phyloP scores from a whole-genome alignment of 116 monocot genomes.

The Papilionanthe hybrid region DNA sequence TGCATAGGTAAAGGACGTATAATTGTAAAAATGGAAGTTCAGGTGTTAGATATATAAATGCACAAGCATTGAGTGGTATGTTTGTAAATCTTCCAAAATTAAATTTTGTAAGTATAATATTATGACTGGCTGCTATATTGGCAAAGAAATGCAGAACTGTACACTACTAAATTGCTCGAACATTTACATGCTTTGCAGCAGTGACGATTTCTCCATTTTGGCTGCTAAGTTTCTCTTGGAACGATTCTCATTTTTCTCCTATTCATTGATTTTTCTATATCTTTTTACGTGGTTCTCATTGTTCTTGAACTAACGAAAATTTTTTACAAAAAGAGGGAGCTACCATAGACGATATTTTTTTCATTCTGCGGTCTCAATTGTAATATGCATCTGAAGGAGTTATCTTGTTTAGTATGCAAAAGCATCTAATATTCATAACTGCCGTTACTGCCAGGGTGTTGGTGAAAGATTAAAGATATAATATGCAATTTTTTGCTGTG shows the following conservation, averaged over 20 bases:
- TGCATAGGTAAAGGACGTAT: no score
- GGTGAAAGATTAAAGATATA: slow-evolving; percentile 71
- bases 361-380: slow-evolving; percentile 63
- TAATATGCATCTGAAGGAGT: slow-evolving; percentile 21
- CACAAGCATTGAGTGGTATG: no score
- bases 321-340: slow-evolving; percentile 69
- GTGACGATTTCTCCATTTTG: slow-evolving; percentile 66
- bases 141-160: no score
- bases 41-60: no score
- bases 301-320: background rate
- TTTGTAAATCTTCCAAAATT: no score
- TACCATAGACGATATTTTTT: slow-evolving; percentile 48
- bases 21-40: no score
- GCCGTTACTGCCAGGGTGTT: slow-evolving; percentile 31
- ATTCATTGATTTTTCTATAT: background rate
- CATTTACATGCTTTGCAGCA: slow-evolving; percentile 87
- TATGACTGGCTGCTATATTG: no score
- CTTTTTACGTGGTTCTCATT: background rate
- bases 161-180: background rate
- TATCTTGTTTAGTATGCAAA: background rate
- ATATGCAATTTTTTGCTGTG: slow-evolving; percentile 47
- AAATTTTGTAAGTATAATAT: no score
- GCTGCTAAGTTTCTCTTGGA: slow-evolving; percentile 47
- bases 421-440: background rate
- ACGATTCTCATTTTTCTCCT: background rate